Conservation (phyloP, 176 grass and related monocot genomes). For the Rhynchospora breviuscula region DNA sequence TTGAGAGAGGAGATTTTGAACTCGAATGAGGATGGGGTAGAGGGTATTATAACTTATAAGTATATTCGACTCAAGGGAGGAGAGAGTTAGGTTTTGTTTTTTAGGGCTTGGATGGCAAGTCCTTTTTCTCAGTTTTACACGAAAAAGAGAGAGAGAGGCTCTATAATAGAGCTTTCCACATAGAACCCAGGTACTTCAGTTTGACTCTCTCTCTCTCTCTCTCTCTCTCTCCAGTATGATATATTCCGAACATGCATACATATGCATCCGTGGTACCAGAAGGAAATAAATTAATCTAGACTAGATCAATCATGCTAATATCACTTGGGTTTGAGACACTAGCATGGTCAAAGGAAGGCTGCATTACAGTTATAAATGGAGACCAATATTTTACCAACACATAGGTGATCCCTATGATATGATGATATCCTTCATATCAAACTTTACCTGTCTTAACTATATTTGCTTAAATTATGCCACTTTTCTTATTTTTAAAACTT, state of each 20-base stretch:
- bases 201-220: neutral
- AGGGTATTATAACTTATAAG: conserved; percentile 21
- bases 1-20: neutral
- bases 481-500: neutral
- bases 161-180: conserved; percentile 17
- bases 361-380: conserved; percentile 2
- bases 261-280: neutral
- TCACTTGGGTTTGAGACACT: neutral
- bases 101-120: conserved; percentile 67
- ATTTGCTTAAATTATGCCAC: neutral
- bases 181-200: conserved; percentile 2
- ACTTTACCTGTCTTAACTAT: neutral
- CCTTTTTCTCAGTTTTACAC: conserved; percentile 69
- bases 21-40: conserved; percentile 1
- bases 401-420: neutral
- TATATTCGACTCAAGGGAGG: conserved; percentile 2
- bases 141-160: conserved; percentile 31
- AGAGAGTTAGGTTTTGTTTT: conserved; percentile 15
- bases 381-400: neutral
- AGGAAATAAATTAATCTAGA: neutral
- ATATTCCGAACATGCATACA: neutral
- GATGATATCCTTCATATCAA: neutral
- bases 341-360: neutral
- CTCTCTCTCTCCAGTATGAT: conserved; percentile 5
- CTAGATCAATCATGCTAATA: neutral